These are phyloP conservation scores for Grammothele lineata DNA, from an alignment of 768 basidiomycete species.

Conservation along the genomic window DNA sequence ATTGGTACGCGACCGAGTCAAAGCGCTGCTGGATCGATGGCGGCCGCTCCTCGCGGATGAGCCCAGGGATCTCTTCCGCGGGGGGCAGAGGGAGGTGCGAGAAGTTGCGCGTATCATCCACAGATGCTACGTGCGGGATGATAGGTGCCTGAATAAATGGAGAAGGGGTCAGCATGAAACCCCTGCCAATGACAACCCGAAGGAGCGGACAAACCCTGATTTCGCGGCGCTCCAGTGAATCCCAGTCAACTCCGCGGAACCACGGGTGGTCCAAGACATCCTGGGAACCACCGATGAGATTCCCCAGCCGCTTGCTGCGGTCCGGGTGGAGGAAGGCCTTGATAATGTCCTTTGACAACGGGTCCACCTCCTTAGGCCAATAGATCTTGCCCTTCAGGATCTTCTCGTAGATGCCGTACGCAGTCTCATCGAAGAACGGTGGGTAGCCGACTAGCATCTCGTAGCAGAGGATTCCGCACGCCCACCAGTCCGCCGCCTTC, in stretches of 20 bases:
- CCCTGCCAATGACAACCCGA: not conserved
- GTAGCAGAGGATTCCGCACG: slow-evolving; percentile 93
- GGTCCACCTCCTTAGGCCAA: slow-evolving; percentile 90
- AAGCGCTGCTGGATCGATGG: slow-evolving; percentile 58
- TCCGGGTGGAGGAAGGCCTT: slow-evolving; percentile 88
- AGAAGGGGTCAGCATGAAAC: slow-evolving; percentile 4
- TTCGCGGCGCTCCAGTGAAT: slow-evolving; percentile 77
- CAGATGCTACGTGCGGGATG: slow-evolving; percentile 72
- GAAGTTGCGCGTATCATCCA: slow-evolving; percentile 86
- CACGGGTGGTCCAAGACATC: slow-evolving; percentile 91
- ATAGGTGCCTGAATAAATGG: slow-evolving; percentile 64
- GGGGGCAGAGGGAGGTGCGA: slow-evolving; percentile 74
- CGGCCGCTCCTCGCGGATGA: slow-evolving; percentile 59
- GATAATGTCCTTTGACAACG: slow-evolving; percentile 85
- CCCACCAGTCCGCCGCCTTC: slow-evolving; percentile 99
- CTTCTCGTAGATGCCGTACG: slow-evolving; percentile 97
- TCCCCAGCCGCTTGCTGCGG: slow-evolving; percentile 86
- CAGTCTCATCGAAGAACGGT: slow-evolving; percentile 97
- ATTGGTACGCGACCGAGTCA: slow-evolving; percentile 66
- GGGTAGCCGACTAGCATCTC: slow-evolving; percentile 99
- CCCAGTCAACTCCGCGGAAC: slow-evolving; percentile 96
- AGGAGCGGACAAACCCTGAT: slow-evolving; percentile 59
- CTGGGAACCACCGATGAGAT: slow-evolving; percentile 87
- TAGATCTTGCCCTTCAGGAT: slow-evolving; percentile 84
- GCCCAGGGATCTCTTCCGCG: slow-evolving; percentile 75